phyloP scores from a whole-genome alignment of 208 protist genomes.

The Crithidia fasciculata region DNA sequence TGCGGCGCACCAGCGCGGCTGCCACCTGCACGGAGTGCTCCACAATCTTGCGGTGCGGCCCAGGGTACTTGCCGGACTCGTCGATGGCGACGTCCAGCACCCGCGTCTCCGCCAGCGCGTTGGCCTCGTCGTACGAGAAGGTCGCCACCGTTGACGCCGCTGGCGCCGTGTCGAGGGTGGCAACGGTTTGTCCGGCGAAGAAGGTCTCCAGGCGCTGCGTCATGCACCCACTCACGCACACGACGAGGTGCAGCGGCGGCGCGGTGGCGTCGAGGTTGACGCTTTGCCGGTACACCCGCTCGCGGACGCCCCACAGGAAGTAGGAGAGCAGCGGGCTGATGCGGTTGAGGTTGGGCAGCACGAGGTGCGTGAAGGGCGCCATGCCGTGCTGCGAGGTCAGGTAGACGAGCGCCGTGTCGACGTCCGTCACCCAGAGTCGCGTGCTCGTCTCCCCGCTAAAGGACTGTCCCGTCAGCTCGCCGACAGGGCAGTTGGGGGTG shows the following conservation, averaged over 20 bases:
- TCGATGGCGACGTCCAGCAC: constrained; percentile 81
- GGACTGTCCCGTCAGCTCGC: constrained; percentile 70
- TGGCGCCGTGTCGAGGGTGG: constrained; percentile 23
- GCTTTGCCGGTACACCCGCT: constrained; percentile 62
- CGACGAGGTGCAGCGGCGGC: constrained; percentile 40
- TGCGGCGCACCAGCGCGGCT: constrained; percentile 45
- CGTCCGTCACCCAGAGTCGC: constrained; percentile 79
- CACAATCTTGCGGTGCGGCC: constrained; percentile 63
- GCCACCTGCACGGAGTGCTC: constrained; percentile 66
- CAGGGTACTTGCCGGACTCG: constrained; percentile 53
- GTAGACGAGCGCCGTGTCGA: constrained; percentile 80
- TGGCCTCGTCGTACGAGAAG: constrained; percentile 83
- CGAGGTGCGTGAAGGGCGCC: constrained; percentile 84
- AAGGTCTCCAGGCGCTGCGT: constrained; percentile 40
- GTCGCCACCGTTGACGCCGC: constrained; percentile 23
- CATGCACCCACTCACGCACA: constrained; percentile 49
- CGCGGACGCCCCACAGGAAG: constrained; percentile 66
- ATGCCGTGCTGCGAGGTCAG: constrained; percentile 64
- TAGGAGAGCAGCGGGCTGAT: constrained; percentile 73
- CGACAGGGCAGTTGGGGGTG: constrained; percentile 33
- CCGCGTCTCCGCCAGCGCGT: constrained; percentile 67
- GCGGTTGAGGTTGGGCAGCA: constrained; percentile 66
- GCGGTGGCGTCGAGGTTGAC: constrained; percentile 44
- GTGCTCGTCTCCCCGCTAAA: constrained; percentile 49
- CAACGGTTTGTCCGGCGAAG: constrained; percentile 49